Percentiles rank a stretch among this genome's conserved stretches.
Evolutionary conservation across 768 basidiomycete species (phyloP).

Genomic region (Tubosaeta sp.): DNA sequence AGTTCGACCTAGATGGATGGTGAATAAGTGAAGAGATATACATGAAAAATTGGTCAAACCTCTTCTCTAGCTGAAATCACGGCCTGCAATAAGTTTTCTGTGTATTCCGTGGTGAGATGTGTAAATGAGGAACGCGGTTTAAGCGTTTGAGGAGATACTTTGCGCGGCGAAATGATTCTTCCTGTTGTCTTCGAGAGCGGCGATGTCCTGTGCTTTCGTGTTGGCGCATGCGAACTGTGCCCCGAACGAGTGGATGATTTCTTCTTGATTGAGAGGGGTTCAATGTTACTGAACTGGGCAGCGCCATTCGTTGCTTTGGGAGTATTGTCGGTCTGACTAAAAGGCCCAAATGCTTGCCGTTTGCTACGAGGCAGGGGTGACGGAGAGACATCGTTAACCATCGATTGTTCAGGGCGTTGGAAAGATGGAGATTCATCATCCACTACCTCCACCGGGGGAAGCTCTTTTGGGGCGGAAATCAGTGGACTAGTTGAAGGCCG

Average conservation of each 20-base stretch:
- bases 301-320: constrained; percentile 40
- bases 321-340: constrained; percentile 48
- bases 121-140: constrained; percentile 28
- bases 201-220: constrained; percentile 42
- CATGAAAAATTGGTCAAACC: constrained; percentile 36
- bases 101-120: constrained; percentile 32
- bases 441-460: constrained; percentile 45
- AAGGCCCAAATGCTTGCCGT: constrained; percentile 60
- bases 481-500: constrained; percentile 48
- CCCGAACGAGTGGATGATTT: constrained; percentile 59
- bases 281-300: constrained; percentile 45
- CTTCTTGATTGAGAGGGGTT: constrained; percentile 84
- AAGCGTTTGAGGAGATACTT: constrained; percentile 50
- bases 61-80: constrained; percentile 60
- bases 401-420: constrained; percentile 24
- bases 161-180: constrained; percentile 45
- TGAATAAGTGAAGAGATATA: constrained; percentile 1
- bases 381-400: constrained; percentile 29
- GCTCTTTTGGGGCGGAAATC: constrained; percentile 19
- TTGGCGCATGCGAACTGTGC: constrained; percentile 35
- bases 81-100: constrained; percentile 45
- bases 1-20: constrained; percentile 54
- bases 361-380: constrained; percentile 67
- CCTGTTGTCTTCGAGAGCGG: constrained; percentile 47
- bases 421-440: constrained; percentile 36